Evolutionary conservation across 805 yeast genomes (phyloP), one percentile per base, ranked within the genome.

Genomic region (Lachancea quebecensis): DNA sequence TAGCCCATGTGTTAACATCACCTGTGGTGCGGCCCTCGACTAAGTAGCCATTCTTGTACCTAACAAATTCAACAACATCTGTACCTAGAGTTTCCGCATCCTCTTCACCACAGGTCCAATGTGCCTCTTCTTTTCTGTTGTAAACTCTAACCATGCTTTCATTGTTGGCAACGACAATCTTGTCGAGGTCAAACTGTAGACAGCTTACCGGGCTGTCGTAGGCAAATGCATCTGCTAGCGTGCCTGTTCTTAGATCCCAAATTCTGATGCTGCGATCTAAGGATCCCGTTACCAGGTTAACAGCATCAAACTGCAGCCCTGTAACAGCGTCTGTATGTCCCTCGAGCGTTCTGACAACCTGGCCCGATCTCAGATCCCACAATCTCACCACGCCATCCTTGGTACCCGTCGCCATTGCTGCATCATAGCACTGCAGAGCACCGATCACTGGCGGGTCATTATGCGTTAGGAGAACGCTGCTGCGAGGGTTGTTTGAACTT

Each of bases 361-460:
- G 82, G 3, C 88, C 88, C 18, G 78, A 69, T 55, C 93, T 71
- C 49, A 84, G 62, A 64, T 84, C 93, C 90, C 91, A 84, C 17
- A 84, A 65, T 43, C 93, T 65, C 1, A 84, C 87, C 6, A 79
- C 60, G 1, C 91, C 91, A 61, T 84, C 91, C 14, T 78, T 78
- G 0, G 89, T 80, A 41, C 91, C 93, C 0, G 88, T 78, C 0
- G 91, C 91, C 51, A 84, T 65, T 0, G 90, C 91, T 0, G 87
- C 85, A 55, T 82, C 87, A 55, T 71, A 79, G 47, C 84, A 79
- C 59, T 84, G 90, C 30, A 84, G 58, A 0, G 85, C 81, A 0
- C 85, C 82, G 37, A 83, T 75, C 48, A 77, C 75, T 2, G 78
- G 77, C 27, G 49, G 45, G 16, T 53, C 50, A 16, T 49, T 46